Base-by-base conservation (phyloP, 208 protist genomes). In the Trypanosoma scelopori region DNA sequence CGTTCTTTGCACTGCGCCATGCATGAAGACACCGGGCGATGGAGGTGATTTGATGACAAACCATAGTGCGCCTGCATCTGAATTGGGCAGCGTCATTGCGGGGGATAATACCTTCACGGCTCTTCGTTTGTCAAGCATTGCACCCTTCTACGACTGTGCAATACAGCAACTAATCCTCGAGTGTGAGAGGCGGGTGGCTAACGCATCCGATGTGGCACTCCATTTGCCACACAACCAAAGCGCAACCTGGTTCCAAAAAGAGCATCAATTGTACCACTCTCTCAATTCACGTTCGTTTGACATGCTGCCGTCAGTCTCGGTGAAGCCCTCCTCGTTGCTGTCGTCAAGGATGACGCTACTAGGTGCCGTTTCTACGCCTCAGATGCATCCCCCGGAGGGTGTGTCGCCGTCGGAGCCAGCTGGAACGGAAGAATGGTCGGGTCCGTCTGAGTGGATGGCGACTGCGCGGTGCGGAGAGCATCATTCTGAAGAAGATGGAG, bases 121-220 rank as follows among this genome's bases (percentile, higher is more conserved):
- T 20, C 64, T 53, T 39, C 51, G 25, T 7, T 42, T 81, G 15
- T 42, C 65, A 22, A 69, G 60, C 32, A 88, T 92, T 63, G 76
- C 79, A 20, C 67, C 77, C 28, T 85, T 95, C 42, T 95, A 83
- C 58, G 78, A 89, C 64, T 68, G 75, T 53, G 89, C 84, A 7
- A 78, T 95, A 42, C 59, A 84, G 37, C 84, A 95, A 59, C 41
- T 95, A n/a, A 81, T 95, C 32, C 45, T 48, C 3, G 79, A 91
- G 57, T 91, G 85, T 30, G 89, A 90, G 47, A 71, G 74, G 16
- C 84, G 85, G 3, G 73, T 91, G 20, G 72, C 81, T 28, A 90
- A 82, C 52, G 76, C 79, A 11, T 62, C 82, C 2, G 71, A 49
- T 9, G 37, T 63, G 20, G 62, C 43, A 57, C 53, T 12, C 45